A percentile compares a stretch with the other conserved stretches of the same genome.
Evolutionary conservation across 2,329 filamentous ascomycete species (phyloP).

Genomic region (Meredithiella fracta): DNA sequence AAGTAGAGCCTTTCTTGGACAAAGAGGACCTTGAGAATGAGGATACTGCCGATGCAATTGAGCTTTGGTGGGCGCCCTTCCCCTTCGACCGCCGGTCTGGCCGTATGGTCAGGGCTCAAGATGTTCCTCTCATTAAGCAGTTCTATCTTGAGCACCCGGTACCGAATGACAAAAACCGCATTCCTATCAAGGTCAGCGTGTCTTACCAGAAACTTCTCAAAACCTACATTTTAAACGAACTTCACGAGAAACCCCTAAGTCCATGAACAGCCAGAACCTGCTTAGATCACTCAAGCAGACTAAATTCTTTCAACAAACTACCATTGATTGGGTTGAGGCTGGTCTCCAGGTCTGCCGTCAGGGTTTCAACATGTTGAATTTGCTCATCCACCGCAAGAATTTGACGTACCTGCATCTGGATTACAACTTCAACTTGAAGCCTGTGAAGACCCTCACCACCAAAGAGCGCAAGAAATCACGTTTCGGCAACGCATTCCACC

Average conservation of each 20-base stretch:
- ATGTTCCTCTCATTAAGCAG: constrained; percentile 92
- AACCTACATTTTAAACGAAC: constrained; percentile 86
- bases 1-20: constrained; percentile 71
- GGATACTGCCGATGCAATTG: constrained; percentile 80
- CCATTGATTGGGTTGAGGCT: constrained; percentile 97
- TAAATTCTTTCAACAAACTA: constrained; percentile 99
- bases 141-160: constrained; percentile 97
- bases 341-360: constrained; percentile 95
- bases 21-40: constrained; percentile 80
- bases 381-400: constrained; percentile 96
- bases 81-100: constrained; percentile 90
- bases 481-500: constrained; percentile 95
- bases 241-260: constrained; percentile 95
- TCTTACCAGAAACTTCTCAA: constrained; percentile 98
- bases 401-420: constrained; percentile 95
- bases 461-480: constrained; percentile 99
- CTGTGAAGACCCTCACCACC: constrained; percentile 93
- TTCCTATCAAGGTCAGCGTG: constrained; percentile 91
- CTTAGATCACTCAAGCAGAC: constrained; percentile 82
- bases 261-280: constrained; percentile 85
- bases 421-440: constrained; percentile 99
- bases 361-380: constrained; percentile 97
- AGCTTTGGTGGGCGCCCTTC: constrained; percentile 95
- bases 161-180: constrained; percentile 30
- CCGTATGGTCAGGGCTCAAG: constrained; percentile 89